A percentile compares a stretch with the other conserved stretches of the same genome.
Evolutionary conservation across 1,139 yeast species (phyloP).

Genomic region (Nakaseomyces uthaithaninus): DNA sequence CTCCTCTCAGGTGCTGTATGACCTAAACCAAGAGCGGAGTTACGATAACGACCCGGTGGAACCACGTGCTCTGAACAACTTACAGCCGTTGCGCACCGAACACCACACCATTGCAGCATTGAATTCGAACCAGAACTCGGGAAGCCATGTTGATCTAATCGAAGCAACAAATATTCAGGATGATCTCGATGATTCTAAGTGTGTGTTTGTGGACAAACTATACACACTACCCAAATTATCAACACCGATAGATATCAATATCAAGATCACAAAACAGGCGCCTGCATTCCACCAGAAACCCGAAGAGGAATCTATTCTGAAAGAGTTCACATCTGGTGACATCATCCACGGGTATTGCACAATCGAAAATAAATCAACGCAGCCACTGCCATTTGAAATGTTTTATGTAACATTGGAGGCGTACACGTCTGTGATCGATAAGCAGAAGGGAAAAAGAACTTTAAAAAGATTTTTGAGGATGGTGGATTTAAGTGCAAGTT

Average conservation of each 20-base stretch:
- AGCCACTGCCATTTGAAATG: constrained; percentile 45
- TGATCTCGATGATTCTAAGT: constrained; percentile 21
- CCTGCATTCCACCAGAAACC: constrained; percentile 27
- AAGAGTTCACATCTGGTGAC: constrained; percentile 50
- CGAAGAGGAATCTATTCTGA: constrained; percentile 33
- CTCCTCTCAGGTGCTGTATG: constrained; percentile 7
- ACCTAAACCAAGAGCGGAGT: constrained; percentile 2
- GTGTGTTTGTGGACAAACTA: constrained; percentile 31
- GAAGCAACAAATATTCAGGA: constrained; percentile 13
- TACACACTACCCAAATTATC: constrained; percentile 28
- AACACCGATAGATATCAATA: constrained; percentile 30
- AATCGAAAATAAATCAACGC: constrained; percentile 37
- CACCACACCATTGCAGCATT: constrained; percentile 9
- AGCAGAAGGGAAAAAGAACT: constrained; percentile 24
- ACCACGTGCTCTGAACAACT: constrained; percentile 9
- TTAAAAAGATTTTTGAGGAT: constrained; percentile 34
- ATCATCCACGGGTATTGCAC: constrained; percentile 44
- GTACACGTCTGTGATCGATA: constrained; percentile 29
- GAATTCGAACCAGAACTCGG: constrained; percentile 5
- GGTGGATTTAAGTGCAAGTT: constrained; percentile 39
- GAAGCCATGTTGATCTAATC: constrained; percentile 9
- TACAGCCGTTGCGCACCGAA: constrained; percentile 15
- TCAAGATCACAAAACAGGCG: constrained; percentile 33
- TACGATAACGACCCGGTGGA: constrained; percentile 5
- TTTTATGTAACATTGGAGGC: constrained; percentile 53